phyloP scores from a whole-genome alignment of 2,329 filamentous ascomycete genomes.

The Phialemoniopsis sp. region DNA sequence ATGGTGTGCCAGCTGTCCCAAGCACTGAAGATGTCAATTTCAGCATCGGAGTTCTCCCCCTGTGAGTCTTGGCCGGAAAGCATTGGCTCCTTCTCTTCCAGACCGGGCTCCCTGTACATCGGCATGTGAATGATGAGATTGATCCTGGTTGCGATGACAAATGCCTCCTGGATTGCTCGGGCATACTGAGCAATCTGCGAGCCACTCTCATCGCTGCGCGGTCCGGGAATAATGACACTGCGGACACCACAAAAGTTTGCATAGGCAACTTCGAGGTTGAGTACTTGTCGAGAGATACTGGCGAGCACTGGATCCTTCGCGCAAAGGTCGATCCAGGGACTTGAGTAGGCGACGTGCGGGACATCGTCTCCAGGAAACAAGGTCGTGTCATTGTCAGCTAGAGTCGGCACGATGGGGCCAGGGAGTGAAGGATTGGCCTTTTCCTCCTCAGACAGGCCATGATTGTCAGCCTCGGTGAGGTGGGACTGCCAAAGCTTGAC shows the following conservation, averaged over 20 bases:
- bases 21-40: slow-evolving; percentile 67
- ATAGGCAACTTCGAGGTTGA: slow-evolving; percentile 89
- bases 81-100: slow-evolving; percentile 47
- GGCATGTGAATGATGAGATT: slow-evolving; percentile 78
- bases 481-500: slow-evolving; percentile 57
- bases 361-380: slow-evolving; percentile 65
- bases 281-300: slow-evolving; percentile 81
- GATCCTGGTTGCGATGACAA: slow-evolving; percentile 70
- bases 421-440: slow-evolving; percentile 41
- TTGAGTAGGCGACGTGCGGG: slow-evolving; percentile 72
- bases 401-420: slow-evolving; percentile 58
- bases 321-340: slow-evolving; percentile 87
- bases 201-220: slow-evolving; percentile 49
- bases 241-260: slow-evolving; percentile 91
- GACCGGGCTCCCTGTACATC: slow-evolving; percentile 71
- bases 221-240: slow-evolving; percentile 78
- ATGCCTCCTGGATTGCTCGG: slow-evolving; percentile 75
- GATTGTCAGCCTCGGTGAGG: slow-evolving; percentile 35
- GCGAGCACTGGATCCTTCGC: slow-evolving; percentile 79
- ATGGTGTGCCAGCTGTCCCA: slow-evolving; percentile 97
- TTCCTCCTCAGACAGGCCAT: slow-evolving; percentile 26
- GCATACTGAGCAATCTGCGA: slow-evolving; percentile 70
- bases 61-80: slow-evolving; percentile 39
- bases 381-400: slow-evolving; percentile 76
- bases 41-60: slow-evolving; percentile 32